Base-by-base conservation (phyloP, 768 basidiomycete genomes). In the Mycena olivaceomarginata region DNA sequence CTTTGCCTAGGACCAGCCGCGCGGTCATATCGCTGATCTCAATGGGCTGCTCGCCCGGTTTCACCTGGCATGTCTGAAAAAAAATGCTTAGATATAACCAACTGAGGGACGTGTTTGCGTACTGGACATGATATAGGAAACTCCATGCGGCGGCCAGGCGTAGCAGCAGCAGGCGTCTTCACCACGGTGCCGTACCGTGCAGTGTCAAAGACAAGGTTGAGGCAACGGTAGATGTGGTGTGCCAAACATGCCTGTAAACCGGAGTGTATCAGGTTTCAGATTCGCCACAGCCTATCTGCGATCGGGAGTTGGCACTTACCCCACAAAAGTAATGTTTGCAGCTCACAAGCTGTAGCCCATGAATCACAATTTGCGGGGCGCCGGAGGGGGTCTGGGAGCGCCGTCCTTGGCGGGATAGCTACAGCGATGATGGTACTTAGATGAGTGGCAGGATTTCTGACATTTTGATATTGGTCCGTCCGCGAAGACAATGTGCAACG, bases 311-410 rank as follows among this genome's bases (percentile, higher is more conserved):
- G 12, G 3, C 11, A 18, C 43, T 31, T 60, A 81, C 81, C 51
- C 81, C 81, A 57, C 81, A 81, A 67, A 81, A 81, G 22, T 75
- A 64, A 62, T 81, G 81, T 60, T 80, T 70, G 70, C 81, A 81
- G 63, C 73, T 77, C 25, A 70, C 69, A 11, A 81, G 79, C 74
- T 81, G 72, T 62, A 81, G 77, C 48, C 81, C 81, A 31, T 74
- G 77, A 5, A 75, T 46, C 22, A 68, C 69, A 4, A 59, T 48
- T 70, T 80, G 16, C 63, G 71, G 5, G 67, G 72, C 45, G 60
- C 40, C 4, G 46, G 75, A 31, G 20, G 39, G 22, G 51, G n/a
- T 3, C 51, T 16, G 0, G 51, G 45, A 22, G 18, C 22, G 37
- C 75, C 69, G 46, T 62, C n/a, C n/a, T n/a, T n/a, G n/a, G n/a